Percentiles rank a stretch among this genome's conserved stretches.
phyloP scores from a whole-genome alignment of 2,329 filamentous ascomycete genomes.

The Hypoxylon sp. region DNA sequence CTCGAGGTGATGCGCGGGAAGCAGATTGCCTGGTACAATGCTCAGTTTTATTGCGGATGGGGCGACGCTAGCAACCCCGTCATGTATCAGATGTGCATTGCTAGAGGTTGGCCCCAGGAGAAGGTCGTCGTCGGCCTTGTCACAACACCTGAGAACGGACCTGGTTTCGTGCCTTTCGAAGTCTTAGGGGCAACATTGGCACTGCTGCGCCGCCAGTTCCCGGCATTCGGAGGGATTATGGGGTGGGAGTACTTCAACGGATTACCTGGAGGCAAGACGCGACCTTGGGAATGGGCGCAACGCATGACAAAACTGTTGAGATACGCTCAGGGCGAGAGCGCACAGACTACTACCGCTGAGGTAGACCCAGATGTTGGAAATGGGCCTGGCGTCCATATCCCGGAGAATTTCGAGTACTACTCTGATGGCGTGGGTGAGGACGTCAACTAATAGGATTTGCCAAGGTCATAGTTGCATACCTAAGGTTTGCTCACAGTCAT shows the following conservation, averaged over 20 bases:
- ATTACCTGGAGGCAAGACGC: constrained; percentile 67
- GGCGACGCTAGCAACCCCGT: constrained; percentile 69
- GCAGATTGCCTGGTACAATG: constrained; percentile 83
- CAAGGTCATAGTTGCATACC: no score
- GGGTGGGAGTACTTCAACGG: constrained; percentile 90
- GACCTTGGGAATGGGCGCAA: constrained; percentile 80
- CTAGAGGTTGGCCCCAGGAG: constrained; percentile 73
- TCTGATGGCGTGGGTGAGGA: constrained; percentile 47
- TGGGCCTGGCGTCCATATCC: constrained; percentile 32
- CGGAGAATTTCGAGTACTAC: constrained; percentile 48
- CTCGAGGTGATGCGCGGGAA: constrained; percentile 74
- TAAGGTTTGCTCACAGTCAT: no score
- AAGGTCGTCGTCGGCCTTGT: constrained; percentile 81
- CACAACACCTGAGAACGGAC: constrained; percentile 79
- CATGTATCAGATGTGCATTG: constrained; percentile 62
- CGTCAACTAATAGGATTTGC: constrained; percentile 7
- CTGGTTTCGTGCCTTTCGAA: constrained; percentile 72
- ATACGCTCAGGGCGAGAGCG: constrained; percentile 6
- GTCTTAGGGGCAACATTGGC: constrained; percentile 69
- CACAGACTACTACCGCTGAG: constrained; percentile 12
- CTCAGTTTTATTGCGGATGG: constrained; percentile 90
- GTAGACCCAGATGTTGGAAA: constrained; percentile 44
- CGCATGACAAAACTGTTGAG: constrained; percentile 65
- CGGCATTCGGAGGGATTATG: constrained; percentile 82
- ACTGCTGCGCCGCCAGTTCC: constrained; percentile 68